Conservation (phyloP, 345 rosid genomes). For the Eucalyptus caleyi region DNA sequence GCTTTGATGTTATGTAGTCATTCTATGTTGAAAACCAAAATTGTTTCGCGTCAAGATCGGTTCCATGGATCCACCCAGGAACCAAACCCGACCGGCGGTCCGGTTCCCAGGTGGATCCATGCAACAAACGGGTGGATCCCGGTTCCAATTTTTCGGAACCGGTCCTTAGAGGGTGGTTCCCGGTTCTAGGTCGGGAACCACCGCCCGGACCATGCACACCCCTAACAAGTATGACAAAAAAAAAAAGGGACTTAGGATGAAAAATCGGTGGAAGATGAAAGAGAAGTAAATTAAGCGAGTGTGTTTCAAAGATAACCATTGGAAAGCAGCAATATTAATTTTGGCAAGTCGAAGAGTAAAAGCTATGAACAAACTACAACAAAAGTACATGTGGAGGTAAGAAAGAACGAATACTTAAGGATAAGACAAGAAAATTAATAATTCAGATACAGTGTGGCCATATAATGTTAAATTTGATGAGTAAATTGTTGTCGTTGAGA, state of each 20-base stretch:
- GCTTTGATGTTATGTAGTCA: too few species aligned
- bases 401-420: not conserved
- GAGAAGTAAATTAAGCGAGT: not conserved
- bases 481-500: not conserved
- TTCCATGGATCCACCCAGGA: too few species aligned
- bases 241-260: not conserved
- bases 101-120: too few species aligned
- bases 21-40: too few species aligned
- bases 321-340: not conserved
- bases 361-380: not conserved
- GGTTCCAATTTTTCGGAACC: too few species aligned
- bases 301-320: not conserved
- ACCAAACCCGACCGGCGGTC: accelerated
- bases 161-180: too few species aligned
- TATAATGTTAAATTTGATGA: not conserved
- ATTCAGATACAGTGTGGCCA: not conserved
- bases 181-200: too few species aligned
- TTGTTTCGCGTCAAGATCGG: too few species aligned
- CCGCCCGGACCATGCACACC: too few species aligned
- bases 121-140: too few species aligned
- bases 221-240: too few species aligned
- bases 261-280: not conserved
- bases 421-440: not conserved
- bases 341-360: not conserved
- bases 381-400: not conserved